These are phyloP conservation scores for Termitomyces bulborhizus DNA, from an alignment of 768 basidiomycete species.

Conservation along the genomic window DNA sequence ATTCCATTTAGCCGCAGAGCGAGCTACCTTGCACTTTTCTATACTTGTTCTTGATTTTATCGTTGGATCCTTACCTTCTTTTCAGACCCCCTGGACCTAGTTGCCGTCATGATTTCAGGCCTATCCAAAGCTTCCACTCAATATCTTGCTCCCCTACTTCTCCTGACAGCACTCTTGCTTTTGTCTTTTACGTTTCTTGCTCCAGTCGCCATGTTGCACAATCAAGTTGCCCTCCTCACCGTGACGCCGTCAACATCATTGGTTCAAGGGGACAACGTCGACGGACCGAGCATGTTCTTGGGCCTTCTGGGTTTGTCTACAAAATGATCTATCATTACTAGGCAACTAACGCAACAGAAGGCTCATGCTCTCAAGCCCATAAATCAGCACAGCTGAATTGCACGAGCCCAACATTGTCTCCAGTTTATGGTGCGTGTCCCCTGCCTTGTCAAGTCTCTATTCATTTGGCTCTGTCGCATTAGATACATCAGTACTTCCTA, in stretches of 20 bases:
- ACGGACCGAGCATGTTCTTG: slow-evolving; percentile 65
- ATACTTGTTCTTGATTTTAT: slow-evolving; percentile 3
- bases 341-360: slow-evolving; percentile 27
- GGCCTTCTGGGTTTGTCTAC: slow-evolving; percentile 54
- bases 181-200: slow-evolving; percentile 64
- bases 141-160: slow-evolving; percentile 62
- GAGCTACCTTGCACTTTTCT: slow-evolving; percentile 16
- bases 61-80: background rate
- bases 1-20: slow-evolving; percentile 20
- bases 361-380: slow-evolving; percentile 56
- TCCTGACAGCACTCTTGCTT: slow-evolving; percentile 61
- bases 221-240: slow-evolving; percentile 56
- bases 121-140: slow-evolving; percentile 63
- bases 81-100: background rate
- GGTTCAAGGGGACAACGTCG: slow-evolving; percentile 30
- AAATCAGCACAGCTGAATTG: slow-evolving; percentile 50
- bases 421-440: slow-evolving; percentile 50
- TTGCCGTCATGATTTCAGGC: slow-evolving; percentile 53
- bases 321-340: background rate
- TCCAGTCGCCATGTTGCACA: slow-evolving; percentile 53
- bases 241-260: slow-evolving; percentile 50
- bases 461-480: background rate
- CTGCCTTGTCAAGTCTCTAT: background rate
- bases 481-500: slow-evolving; percentile 65
- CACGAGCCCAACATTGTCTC: slow-evolving; percentile 45